Evolutionary conservation across 306 rosid genomes (phyloP).

Genomic region (Glycyrrhiza uralensis): DNA sequence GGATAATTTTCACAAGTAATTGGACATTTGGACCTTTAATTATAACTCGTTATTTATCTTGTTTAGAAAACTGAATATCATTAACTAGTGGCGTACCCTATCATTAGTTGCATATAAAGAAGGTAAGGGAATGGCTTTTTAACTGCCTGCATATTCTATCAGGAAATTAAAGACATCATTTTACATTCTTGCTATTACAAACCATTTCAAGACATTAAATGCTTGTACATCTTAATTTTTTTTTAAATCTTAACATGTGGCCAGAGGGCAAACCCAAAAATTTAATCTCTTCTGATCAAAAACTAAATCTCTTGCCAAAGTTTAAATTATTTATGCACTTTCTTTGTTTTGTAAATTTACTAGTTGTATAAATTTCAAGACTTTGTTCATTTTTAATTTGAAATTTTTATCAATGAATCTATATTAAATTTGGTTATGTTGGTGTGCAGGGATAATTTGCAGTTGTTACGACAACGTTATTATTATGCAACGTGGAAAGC

Average conservation of each 20-base stretch:
- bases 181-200: not conserved
- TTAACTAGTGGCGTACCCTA: not conserved
- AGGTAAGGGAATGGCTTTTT: not conserved
- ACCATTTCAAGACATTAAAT: not conserved
- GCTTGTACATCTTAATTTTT: not conserved
- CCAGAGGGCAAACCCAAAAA: not conserved
- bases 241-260: not conserved
- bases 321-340: not conserved
- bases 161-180: not conserved
- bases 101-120: not conserved
- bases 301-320: not conserved
- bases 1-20: not conserved
- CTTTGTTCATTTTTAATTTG: not conserved
- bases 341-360: not conserved
- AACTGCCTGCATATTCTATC: not conserved
- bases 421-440: conserved; percentile 26
- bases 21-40: not conserved
- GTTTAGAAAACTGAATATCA: not conserved
- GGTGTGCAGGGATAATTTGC: conserved; percentile 81
- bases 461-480: conserved; percentile 88
- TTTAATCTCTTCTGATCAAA: not conserved
- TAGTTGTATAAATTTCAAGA: conserved; percentile 4
- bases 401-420: conserved; percentile 4
- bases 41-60: not conserved
- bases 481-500: conserved; percentile 99